phyloP scores from a whole-genome alignment of 495 filamentous ascomycete genomes.

The Daldinia grandis region DNA sequence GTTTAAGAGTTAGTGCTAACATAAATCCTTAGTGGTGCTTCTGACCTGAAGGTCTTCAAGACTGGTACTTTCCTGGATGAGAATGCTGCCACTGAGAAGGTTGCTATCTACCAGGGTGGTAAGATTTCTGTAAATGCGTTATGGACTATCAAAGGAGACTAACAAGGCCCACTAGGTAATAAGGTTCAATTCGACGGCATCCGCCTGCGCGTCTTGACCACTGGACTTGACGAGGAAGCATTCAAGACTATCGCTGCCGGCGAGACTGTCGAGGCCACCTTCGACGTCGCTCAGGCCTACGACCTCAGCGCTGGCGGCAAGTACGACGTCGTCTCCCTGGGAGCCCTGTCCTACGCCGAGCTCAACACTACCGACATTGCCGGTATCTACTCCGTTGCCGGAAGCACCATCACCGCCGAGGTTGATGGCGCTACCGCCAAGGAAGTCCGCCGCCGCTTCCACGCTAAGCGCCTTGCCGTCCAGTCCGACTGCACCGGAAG shows the following conservation, averaged over 20 bases:
- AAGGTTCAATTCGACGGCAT: constrained; percentile 67
- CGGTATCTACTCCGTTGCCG: constrained; percentile 54
- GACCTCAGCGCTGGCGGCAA: constrained; percentile 62
- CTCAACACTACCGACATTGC: constrained; percentile 55
- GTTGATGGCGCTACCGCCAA: constrained; percentile 63
- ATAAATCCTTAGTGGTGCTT: constrained; percentile 47
- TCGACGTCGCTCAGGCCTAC: constrained; percentile 66
- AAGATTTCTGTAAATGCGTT: constrained; percentile 28
- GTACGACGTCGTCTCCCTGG: constrained; percentile 57
- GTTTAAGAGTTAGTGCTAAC: constrained; percentile 6
- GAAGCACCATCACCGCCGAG: constrained; percentile 57
- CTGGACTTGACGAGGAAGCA: constrained; percentile 57
- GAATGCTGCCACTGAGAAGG: constrained; percentile 66
- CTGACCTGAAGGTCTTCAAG: constrained; percentile 66
- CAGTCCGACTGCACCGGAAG: constrained; percentile 59
- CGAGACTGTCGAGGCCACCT: constrained; percentile 61
- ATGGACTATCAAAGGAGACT: neutral
- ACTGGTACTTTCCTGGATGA: constrained; percentile 68
- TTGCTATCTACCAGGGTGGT: constrained; percentile 63
- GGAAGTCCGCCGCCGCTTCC: constrained; percentile 54
- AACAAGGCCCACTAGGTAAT: constrained; percentile 45
- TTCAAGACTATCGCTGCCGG: constrained; percentile 67
- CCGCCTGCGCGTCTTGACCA: constrained; percentile 56
- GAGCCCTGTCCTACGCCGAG: constrained; percentile 61
- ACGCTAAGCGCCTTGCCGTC: constrained; percentile 61